A percentile compares a stretch with the other conserved stretches of the same genome.
Evolutionary conservation across 306 rosid genomes (phyloP).

Genomic region (Acacia acuminata): DNA sequence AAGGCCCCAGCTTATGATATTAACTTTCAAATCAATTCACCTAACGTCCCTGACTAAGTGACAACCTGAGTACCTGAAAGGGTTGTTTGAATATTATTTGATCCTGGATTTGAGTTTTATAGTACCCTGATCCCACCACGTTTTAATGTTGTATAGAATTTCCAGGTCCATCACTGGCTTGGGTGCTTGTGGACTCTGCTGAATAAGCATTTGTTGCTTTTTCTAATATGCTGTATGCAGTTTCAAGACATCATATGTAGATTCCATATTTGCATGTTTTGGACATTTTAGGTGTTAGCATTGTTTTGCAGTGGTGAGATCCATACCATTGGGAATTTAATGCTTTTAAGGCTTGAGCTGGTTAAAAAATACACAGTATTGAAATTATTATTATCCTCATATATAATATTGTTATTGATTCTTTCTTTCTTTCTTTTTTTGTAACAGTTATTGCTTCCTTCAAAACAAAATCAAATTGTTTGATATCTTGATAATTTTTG

Average conservation of each 20-base stretch:
- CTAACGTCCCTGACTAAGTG: not conserved
- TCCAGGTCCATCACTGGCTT: not conserved
- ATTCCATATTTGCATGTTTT: not conserved
- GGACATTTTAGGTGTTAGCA: not conserved
- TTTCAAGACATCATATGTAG: not conserved
- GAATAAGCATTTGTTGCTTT: not conserved
- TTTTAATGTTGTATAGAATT: not conserved
- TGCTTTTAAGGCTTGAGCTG: not conserved
- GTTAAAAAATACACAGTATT: not conserved
- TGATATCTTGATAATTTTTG: not conserved
- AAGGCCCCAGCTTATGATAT: not conserved
- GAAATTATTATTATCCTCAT: not conserved
- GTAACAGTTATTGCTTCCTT: not conserved
- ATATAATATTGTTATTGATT: not conserved
- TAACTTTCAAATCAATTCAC: not conserved
- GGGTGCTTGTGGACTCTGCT: not conserved
- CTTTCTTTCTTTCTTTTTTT: not conserved
- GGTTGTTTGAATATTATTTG: not conserved
- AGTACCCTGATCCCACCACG: not conserved
- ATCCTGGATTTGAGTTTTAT: constrained; percentile 1
- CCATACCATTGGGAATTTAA: not conserved
- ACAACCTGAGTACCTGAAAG: not conserved
- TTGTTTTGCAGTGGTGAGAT: too few species aligned
- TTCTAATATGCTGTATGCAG: not conserved
- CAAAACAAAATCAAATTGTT: constrained; percentile 11